Base-by-base conservation (phyloP, 2,329 filamentous ascomycete genomes). In the Salinomyces thailandicus region DNA sequence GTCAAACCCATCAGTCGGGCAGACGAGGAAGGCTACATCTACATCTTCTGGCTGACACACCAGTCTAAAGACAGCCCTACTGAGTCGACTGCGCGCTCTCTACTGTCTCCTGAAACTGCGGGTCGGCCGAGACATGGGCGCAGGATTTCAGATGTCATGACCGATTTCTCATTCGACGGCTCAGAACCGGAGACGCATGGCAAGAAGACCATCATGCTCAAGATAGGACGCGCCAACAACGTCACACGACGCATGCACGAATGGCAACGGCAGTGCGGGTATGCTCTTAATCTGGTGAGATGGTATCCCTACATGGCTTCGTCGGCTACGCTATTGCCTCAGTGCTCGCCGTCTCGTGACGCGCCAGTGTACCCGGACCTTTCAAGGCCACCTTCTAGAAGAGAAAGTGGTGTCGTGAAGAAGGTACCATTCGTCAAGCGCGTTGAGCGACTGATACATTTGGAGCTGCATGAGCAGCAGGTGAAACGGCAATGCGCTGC, bases 31-130 rank as follows among this genome's bases (percentile, higher is more conserved):
- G 91, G 91, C 24, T 98, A 91, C 63, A 96, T 98, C 48, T 98
- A 98, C 70, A 93, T 98, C 61, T 98, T 96, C 69, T 95, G 89
- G 86, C 71, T 95, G 15, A 95, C 85, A 0, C 54, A 52, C 2
- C 78, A 85, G 19, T 68, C 73, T 22, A 71, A 69, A 2, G 62
- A 74, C 5, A 57, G 68, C 0, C 59, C 72, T 0, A 64, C 68
- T 79, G 28, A 61, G 16, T 50, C 54, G 3, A 29, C 61, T 58
- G 35, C 59, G 5, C 46, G 50, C 18, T 57, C 52, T 1, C 42
- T 60, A 3, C 46, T 61, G 12, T 38, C 56, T 5, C 44, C 49
- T 38, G 13, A 51, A 14, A 37, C 47, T 35, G 50, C 42, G 12
- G 34, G 29, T 14, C 29, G 34, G 8, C 41, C 45, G 3, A 28